Base-by-base conservation (phyloP, 345 rosid species). In the Passiflora organensis region DNA sequence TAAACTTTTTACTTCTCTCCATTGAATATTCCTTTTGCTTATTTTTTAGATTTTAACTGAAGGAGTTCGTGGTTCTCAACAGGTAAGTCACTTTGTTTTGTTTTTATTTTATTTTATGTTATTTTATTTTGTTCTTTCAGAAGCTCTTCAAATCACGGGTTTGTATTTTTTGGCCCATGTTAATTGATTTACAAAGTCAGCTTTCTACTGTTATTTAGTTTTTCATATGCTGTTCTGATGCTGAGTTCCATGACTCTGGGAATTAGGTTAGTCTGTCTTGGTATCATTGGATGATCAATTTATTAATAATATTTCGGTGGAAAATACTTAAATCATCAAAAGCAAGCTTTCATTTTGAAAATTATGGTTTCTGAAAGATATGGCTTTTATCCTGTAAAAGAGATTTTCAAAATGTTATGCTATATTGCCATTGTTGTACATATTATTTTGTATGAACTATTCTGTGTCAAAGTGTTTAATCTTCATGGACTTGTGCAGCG, bases 41-140 rank as follows among this genome's bases (percentile, higher is more conserved):
- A 56, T 47, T 72, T 25, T 47, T 25, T 83, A 93, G 99, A 96
- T 83, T 74, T 80, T 93, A 43, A 83, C 87, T 43, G 99, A 93
- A 73, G 99, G 95, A 53, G 94, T 93, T 59, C 85, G 80, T 43
- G 80, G 82, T 48, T 86, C 87, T 25, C 99, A 86, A 59, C 85
- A 83, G 96, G 99, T 89, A 72, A 43, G 22, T 59, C 56, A 20
- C 17, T 17, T 53, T 25, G 22, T 53, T n/a, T 37, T 46, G 14
- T 42, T 37, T 38, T 49, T 56, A 58, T 53, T 57, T 20, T 2
- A 28, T 28, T 28, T 3, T 28, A 8, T 28, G 34, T 28, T 12
- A 41, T 15, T 15, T 13, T 39, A 2, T 6, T 36, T 36, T 36
- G 6, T 5, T 36, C 6, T 36, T 36, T 6, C 12, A 36, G 12